Evolutionary conservation across 331 rosid genomes (phyloP).

Genomic region (Rhamnella rubrinervis): DNA sequence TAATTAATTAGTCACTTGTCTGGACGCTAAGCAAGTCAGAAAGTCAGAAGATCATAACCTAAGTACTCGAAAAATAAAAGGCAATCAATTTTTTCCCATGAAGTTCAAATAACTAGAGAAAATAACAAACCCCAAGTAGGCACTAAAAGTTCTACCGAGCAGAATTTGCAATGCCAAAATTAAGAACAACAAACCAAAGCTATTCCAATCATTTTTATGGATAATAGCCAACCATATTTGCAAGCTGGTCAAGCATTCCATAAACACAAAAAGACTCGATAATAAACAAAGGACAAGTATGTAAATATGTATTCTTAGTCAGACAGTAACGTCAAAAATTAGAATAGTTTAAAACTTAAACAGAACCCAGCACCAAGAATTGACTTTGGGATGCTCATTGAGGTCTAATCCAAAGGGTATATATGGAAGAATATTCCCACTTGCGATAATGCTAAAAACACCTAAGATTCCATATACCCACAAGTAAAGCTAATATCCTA

Average conservation of each 20-base stretch:
- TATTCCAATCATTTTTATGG: too few species aligned
- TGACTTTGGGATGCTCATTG: slow-evolving; percentile 36
- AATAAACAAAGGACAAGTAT: slow-evolving; percentile 7
- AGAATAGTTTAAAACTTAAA: neutral
- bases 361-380: slow-evolving; percentile 23
- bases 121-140: neutral
- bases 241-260: neutral
- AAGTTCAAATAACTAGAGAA: neutral
- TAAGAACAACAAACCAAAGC: slow-evolving; percentile 6
- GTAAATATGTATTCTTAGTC: neutral
- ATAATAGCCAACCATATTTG: neutral
- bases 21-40: neutral
- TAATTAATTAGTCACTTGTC: neutral
- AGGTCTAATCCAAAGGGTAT: slow-evolving; percentile 45
- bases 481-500: slow-evolving; percentile 18
- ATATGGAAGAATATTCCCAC: slow-evolving; percentile 60
- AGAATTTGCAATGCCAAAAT: neutral
- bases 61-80: too few species aligned
- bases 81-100: too few species aligned
- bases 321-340: neutral
- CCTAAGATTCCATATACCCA: slow-evolving; percentile 33
- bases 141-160: neutral
- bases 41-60: neutral
- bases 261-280: neutral
- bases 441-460: slow-evolving; percentile 18